Evolutionary conservation across 192 early-diverging fungal genomes (phyloP).

Genomic region (Backusella parvicylindrica): DNA sequence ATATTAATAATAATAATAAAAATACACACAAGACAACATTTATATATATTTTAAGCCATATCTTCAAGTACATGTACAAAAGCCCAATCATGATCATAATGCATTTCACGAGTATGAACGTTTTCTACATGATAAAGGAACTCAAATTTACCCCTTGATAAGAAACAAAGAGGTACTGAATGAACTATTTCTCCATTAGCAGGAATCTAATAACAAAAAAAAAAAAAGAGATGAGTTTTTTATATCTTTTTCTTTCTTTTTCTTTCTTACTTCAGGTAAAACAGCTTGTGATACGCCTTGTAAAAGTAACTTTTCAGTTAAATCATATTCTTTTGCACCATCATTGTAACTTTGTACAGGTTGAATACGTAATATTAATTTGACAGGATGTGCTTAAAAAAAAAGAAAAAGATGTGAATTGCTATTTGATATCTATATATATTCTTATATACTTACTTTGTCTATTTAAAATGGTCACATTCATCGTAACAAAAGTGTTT

Average conservation of each 20-base stretch:
- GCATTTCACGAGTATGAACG: slow-evolving; percentile 43
- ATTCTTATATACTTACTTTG: slow-evolving; percentile 36
- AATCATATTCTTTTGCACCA: slow-evolving; percentile 52
- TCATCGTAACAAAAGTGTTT: slow-evolving; percentile 46
- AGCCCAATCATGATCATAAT: slow-evolving; percentile 49
- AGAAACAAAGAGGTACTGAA: slow-evolving; percentile 49
- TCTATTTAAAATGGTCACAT: slow-evolving; percentile 44
- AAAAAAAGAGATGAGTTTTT: neutral
- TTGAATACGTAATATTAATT: slow-evolving; percentile 51
- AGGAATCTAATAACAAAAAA: slow-evolving; percentile 41
- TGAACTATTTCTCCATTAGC: slow-evolving; percentile 39
- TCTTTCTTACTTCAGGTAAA: slow-evolving; percentile 43
- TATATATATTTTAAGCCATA: neutral
- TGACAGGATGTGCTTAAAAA: slow-evolving; percentile 21
- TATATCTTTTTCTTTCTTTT: neutral
- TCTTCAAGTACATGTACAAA: slow-evolving; percentile 20
- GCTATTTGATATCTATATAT: neutral
- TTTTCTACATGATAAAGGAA: slow-evolving; percentile 57
- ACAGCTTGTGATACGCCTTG: slow-evolving; percentile 51
- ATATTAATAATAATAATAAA: neutral
- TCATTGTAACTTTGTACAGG: slow-evolving; percentile 51
- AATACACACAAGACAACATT: neutral
- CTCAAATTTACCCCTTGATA: slow-evolving; percentile 52
- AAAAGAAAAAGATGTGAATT: neutral
- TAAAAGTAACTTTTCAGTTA: slow-evolving; percentile 45